Base-by-base conservation (phyloP, 768 basidiomycete genomes). In the Lentinula sp. region DNA sequence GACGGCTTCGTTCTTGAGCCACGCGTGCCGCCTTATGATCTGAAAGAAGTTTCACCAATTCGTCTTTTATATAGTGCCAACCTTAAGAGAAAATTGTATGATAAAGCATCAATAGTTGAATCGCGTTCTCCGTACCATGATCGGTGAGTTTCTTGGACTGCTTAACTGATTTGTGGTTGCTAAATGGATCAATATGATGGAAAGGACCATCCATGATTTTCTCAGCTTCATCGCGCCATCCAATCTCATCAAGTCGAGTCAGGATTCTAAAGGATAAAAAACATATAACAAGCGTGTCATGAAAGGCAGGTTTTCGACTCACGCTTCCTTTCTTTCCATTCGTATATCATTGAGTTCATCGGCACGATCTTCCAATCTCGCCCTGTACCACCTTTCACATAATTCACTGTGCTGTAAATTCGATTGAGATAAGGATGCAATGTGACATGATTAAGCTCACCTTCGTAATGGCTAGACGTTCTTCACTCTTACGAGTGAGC, bases 71-170 rank as follows among this genome's bases (percentile, higher is more conserved):
- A 9, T 2, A 37, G 1, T 48, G 40, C 59, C 59, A 60, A 7
- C 59, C 59, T 59, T 34, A 21, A 28, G 10, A 10, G 21, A 31
- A 16, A 21, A 5, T 5, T 34, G 21, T 8, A 21, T n/a, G n/a
- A 43, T 28, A 34, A 59, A 15, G 2, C 5, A 4, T 13, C 4
- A 16, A 39, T 18, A 59, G 31, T 10, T 34, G 21, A 35, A 28
- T 40, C 40, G 18, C 18, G 3, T 48, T 35, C 31, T 16, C 28
- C 55, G 37, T 60, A 60, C 59, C 50, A 18, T 49, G 11, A 8
- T 50, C 59, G 2, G 59, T 60, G 13, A 60, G 59, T n/a, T 60
- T 52, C 37, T 42, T 60, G 1, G 50, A 9, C 48, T 60, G 59
- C 32, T 60, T 60, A 3, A 60, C 59, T 4, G n/a, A 18, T 49